phyloP scores from a whole-genome alignment of 2,329 filamentous ascomycete species.

The Colletotrichum spinosum region DNA sequence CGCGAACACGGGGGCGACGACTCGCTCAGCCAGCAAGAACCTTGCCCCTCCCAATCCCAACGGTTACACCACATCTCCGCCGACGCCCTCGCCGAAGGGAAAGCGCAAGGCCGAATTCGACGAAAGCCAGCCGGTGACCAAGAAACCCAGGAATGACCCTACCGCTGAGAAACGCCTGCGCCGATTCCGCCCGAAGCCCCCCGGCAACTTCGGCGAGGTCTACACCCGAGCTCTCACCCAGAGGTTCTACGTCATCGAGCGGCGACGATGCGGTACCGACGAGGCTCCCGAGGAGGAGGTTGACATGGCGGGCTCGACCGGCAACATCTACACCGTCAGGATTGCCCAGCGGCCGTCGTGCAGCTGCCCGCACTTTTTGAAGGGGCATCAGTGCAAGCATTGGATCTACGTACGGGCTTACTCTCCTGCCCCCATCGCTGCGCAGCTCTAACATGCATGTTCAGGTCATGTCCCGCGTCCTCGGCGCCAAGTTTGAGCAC shows the following conservation, averaged over 20 bases:
- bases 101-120: conserved; percentile 16
- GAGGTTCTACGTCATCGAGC: conserved; percentile 59
- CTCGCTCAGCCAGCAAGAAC: not conserved
- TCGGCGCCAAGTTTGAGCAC: conserved; percentile 66
- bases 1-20: too few species aligned
- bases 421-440: not conserved
- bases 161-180: conserved; percentile 50
- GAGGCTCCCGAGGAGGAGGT: conserved; percentile 63
- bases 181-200: conserved; percentile 47
- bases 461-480: conserved; percentile 67
- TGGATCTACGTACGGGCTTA: conserved; percentile 63
- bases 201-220: conserved; percentile 49
- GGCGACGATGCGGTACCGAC: conserved; percentile 48
- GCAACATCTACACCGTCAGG: conserved; percentile 71
- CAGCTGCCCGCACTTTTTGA: conserved; percentile 64
- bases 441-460: not conserved
- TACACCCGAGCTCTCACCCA: conserved; percentile 55
- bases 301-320: conserved; percentile 72
- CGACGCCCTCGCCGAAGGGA: not conserved
- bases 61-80: too few species aligned
- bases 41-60: not conserved
- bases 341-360: conserved; percentile 65
- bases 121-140: not conserved
- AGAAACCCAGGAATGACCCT: conserved; percentile 15
- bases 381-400: conserved; percentile 74